A percentile compares a stretch with the other conserved stretches of the same genome.
Conservation (phyloP, 164 flowering plant genomes). For the Dillenia turbinata region DNA sequence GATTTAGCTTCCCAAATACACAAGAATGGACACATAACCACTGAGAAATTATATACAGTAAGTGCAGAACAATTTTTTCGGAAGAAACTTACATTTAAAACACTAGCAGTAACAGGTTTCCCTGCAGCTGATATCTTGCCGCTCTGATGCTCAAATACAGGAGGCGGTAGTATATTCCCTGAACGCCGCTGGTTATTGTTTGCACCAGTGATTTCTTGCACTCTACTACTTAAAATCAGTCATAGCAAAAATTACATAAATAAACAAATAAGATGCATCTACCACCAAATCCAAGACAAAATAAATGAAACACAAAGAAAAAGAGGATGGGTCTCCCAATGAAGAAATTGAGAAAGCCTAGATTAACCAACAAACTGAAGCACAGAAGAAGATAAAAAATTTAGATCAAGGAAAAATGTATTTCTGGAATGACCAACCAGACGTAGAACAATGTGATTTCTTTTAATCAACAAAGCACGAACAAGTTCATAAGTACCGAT, state of each 20-base stretch:
- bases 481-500: no score
- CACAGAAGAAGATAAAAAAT: no score
- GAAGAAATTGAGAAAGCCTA: no score
- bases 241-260: constrained; percentile 5
- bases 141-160: constrained; percentile 29
- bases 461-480: no score
- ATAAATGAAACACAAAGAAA: not conserved
- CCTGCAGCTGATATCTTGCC: constrained; percentile 15
- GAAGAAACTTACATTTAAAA: constrained; percentile 31
- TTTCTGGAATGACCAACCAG: no score
- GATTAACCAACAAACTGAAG: no score
- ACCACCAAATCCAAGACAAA: not conserved
- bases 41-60: not conserved
- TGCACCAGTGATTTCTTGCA: constrained; percentile 45
- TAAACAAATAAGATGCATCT: not conserved
- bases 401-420: no score
- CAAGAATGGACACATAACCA: not conserved
- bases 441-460: no score
- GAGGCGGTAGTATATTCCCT: constrained; percentile 54
- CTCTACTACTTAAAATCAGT: constrained; percentile 36
- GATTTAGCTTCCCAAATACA: no score
- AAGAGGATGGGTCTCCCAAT: no score
- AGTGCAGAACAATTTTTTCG: not conserved
- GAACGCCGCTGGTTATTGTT: constrained; percentile 36
- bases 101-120: constrained; percentile 23